Evolutionary conservation across 169 alveolate species (phyloP), one percentile per base, ranked within the genome.

Genomic region (Plasmodium knowlesi): DNA sequence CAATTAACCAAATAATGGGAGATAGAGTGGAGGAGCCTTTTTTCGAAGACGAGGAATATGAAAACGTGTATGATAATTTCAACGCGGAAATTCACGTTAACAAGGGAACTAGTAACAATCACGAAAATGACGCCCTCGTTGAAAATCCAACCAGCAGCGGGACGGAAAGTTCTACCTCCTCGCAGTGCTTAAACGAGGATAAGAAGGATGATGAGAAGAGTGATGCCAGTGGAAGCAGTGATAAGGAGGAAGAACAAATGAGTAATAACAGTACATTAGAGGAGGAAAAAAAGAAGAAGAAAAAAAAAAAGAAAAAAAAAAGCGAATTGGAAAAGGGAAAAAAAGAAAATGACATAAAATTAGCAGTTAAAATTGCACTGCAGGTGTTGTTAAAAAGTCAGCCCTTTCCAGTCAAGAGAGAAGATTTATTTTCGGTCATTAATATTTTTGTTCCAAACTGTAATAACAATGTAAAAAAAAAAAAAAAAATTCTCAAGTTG

Each of bases 391-490:
- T 88, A 88, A 88, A 78, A 34, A 88, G 57, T 37, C 94, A 88
- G 50, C 94, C 94, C 5, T 88, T 88, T 88, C 94, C 94, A 37
- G 82, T 88, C 6, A 88, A 88, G 46, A 88, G 94, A 16, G 88
- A 88, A 4, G 94, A 88, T 25, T 34, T 88, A 61, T 54, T 78
- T 78, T 78, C 78, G 3, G 50, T 46, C 46, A 76, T 88, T 34
- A 76, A 39, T 74, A 53, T 54, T 3, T 79, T 78, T 78, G 86
- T 88, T 14, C 94, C 94, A 0, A 88, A 53, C 39, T 79, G 94
- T 88, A 78, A 78, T 34, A 76, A 30, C 22, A 78, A 61, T 54
- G 16, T 32, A 5, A 88, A 88, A 88, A 88, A 61, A 57, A 76
- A n/a, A 34, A 39, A 88, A 78, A 2, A 14, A 1, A 32, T 88